Evolutionary conservation across 164 flowering plant genomes (phyloP).

Genomic region (Tetracentron sinense): DNA sequence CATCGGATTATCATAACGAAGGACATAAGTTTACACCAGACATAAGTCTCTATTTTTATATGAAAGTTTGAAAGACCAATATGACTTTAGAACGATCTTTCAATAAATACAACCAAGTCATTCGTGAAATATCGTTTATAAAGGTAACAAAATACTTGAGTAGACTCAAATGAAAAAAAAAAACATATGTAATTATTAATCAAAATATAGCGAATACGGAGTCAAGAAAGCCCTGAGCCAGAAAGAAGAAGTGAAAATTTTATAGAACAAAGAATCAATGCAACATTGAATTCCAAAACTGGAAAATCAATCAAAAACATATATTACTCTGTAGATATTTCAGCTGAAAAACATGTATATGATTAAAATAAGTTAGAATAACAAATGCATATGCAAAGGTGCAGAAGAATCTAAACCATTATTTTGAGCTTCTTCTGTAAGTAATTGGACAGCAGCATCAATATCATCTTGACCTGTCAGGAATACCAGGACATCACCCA

Average conservation of each 20-base stretch:
- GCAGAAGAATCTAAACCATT: constrained; percentile 6
- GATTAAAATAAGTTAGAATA: neutral
- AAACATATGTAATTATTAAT: neutral
- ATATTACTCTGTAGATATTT: too few species aligned
- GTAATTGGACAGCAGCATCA: constrained; percentile 72
- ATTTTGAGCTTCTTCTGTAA: constrained; percentile 64
- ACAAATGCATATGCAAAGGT: neutral
- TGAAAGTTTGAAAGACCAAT: too few species aligned
- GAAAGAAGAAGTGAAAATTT: neutral
- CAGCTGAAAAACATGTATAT: neutral
- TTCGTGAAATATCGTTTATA: too few species aligned
- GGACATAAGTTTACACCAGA: too few species aligned
- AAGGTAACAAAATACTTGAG: too few species aligned
- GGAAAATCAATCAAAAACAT: too few species aligned
- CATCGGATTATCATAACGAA: too few species aligned
- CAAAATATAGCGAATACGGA: neutral
- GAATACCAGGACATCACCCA: constrained; percentile 88
- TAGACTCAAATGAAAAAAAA: neutral
- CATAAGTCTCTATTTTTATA: too few species aligned
- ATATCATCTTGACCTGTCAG: constrained; percentile 99
- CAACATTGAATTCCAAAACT: too few species aligned
- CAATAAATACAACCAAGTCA: too few species aligned
- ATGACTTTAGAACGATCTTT: too few species aligned
- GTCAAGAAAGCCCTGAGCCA: neutral
- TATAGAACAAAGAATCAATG: too few species aligned